These are phyloP conservation scores for Ganoderma lucidum DNA, from an alignment of 1,284 basidiomycete species.

Conservation along the genomic window DNA sequence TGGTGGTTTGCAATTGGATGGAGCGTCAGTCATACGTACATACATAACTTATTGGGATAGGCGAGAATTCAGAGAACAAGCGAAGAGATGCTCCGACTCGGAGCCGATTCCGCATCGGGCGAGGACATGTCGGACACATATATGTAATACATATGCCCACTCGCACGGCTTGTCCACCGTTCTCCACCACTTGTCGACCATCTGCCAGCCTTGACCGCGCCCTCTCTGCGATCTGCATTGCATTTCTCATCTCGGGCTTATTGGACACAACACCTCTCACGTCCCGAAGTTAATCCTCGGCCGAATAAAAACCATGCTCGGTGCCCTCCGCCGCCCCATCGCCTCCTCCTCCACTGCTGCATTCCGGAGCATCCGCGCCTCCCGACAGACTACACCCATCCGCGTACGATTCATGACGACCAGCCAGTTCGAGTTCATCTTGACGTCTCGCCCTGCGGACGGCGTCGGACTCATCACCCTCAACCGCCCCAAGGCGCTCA, in stretches of 20 bases:
- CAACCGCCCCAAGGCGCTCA: slow-evolving; percentile 96
- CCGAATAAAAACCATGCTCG: slow-evolving; percentile 16
- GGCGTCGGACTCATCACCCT: slow-evolving; percentile 90
- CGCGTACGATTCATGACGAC: slow-evolving; percentile 41
- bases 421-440: slow-evolving; percentile 71
- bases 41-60: background rate
- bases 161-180: slow-evolving; percentile 1
- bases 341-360: slow-evolving; percentile 21
- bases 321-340: slow-evolving; percentile 26
- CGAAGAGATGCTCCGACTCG: background rate
- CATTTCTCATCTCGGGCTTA: slow-evolving; percentile 1
- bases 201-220: background rate
- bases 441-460: slow-evolving; percentile 77
- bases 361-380: slow-evolving; percentile 25
- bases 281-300: slow-evolving; percentile 1
- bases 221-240: background rate
- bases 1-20: background rate
- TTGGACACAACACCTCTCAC: slow-evolving; percentile 5
- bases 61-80: background rate
- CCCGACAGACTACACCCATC: slow-evolving; percentile 21
- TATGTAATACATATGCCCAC: slow-evolving; percentile 8
- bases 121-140: background rate
- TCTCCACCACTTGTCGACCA: background rate
- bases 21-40: background rate
- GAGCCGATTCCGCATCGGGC: slow-evolving; percentile 3